A percentile compares a stretch with the other conserved stretches of the same genome.
Evolutionary conservation across 129 eudicot genomes (phyloP).

Genomic region (Calendula officinalis): DNA sequence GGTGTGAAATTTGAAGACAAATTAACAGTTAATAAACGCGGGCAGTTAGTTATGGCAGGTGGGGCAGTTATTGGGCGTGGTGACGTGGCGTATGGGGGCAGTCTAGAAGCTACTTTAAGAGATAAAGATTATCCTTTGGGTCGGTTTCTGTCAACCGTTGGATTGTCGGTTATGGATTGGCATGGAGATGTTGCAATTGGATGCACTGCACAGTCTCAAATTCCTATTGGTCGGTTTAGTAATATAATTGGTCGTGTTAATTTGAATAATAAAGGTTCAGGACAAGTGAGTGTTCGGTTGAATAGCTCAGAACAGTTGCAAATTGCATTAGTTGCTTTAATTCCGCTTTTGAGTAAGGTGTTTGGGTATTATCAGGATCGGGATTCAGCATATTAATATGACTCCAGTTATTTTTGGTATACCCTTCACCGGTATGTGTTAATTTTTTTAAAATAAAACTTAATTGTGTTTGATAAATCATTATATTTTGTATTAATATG

Average conservation of each 20-base stretch:
- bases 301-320: constrained; percentile 82
- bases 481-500: too few relatives aligned
- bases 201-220: constrained; percentile 66
- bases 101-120: constrained; percentile 67
- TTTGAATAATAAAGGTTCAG: constrained; percentile 67
- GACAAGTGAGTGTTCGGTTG: constrained; percentile 59
- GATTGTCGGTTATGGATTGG: constrained; percentile 80
- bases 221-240: constrained; percentile 66
- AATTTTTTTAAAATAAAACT: too few relatives aligned
- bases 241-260: constrained; percentile 69
- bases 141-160: constrained; percentile 65
- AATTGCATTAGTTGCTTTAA: constrained; percentile 38
- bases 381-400: too few relatives aligned
- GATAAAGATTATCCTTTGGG: constrained; percentile 76
- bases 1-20: constrained; percentile 32
- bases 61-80: constrained; percentile 74
- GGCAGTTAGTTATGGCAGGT: constrained; percentile 58
- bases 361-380: too few relatives aligned
- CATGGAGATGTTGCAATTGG: constrained; percentile 83
- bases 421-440: too few relatives aligned
- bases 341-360: too few relatives aligned
- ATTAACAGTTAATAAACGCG: constrained; percentile 45
- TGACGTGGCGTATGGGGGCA: constrained; percentile 82
- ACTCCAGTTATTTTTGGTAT: too few relatives aligned
- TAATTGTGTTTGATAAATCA: too few relatives aligned